Evolutionary conservation across 495 filamentous ascomycete species (phyloP).

Genomic region (Daldinia vernicosa): DNA sequence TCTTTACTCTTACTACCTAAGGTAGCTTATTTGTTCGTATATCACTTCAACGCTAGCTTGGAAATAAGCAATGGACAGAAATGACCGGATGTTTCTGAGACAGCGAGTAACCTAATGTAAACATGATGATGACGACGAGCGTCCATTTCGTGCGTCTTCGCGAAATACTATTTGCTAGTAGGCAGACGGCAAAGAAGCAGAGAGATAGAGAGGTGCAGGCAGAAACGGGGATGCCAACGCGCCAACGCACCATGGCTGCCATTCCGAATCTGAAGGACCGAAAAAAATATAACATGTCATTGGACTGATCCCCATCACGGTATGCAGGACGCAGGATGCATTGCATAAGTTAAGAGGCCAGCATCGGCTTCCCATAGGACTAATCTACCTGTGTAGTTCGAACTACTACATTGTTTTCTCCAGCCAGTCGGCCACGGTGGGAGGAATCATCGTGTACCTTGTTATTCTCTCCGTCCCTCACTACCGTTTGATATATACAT

Average conservation of each 20-base stretch:
- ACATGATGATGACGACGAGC: conserved; percentile 29
- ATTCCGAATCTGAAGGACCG: conserved; percentile 27
- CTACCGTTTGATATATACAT: conserved; percentile 1
- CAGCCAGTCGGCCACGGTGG: neutral
- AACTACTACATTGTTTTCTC: conserved; percentile 7
- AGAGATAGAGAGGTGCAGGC: conserved; percentile 30
- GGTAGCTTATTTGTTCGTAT: conserved; percentile 7
- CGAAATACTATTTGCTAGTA: conserved; percentile 34
- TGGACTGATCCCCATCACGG: conserved; percentile 21
- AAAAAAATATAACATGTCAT: conserved; percentile 16
- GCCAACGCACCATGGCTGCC: conserved; percentile 39
- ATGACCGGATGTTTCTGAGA: conserved; percentile 19
- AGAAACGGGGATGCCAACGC: conserved; percentile 19
- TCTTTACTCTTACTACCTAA: conserved; percentile 13
- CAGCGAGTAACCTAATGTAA: conserved; percentile 19
- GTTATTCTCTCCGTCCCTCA: conserved; percentile 1
- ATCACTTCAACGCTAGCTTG: conserved; percentile 18
- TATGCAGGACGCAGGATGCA: conserved; percentile 31
- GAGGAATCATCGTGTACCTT: conserved; percentile 25
- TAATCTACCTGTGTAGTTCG: conserved; percentile 2
- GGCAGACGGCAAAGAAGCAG: conserved; percentile 21
- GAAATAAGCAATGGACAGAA: conserved; percentile 18
- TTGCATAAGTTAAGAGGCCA: conserved; percentile 25
- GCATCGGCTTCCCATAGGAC: conserved; percentile 27
- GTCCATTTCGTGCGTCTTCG: conserved; percentile 17